phyloP scores from a whole-genome alignment of 2,329 filamentous ascomycete genomes.

The Madurella mycetomatis region DNA sequence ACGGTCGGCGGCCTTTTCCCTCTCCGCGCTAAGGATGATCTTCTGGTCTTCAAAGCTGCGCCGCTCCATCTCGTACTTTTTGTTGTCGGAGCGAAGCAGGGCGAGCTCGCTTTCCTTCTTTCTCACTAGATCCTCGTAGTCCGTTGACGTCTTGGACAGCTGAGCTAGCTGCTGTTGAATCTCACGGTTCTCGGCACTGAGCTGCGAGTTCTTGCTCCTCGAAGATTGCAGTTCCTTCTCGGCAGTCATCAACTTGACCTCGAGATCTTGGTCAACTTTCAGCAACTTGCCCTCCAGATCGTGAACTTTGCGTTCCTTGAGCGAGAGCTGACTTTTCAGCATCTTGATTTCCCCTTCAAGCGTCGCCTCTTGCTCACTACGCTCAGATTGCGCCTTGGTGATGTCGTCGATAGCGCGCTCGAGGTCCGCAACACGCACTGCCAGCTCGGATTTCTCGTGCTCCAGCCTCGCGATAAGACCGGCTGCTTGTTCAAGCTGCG shows the following conservation, averaged over 20 bases:
- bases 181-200: constrained; percentile 74
- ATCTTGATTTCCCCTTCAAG: constrained; percentile 83
- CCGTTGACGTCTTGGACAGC: constrained; percentile 84
- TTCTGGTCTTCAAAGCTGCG: constrained; percentile 76
- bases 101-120: constrained; percentile 91
- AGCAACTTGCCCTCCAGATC: constrained; percentile 83
- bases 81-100: constrained; percentile 78
- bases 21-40: constrained; percentile 64
- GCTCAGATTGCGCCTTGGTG: constrained; percentile 64
- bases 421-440: constrained; percentile 61
- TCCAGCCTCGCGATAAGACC: constrained; percentile 82
- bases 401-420: constrained; percentile 68
- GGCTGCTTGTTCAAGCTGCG: constrained; percentile 87
- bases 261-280: constrained; percentile 81
- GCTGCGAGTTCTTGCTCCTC: constrained; percentile 69
- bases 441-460: constrained; percentile 74
- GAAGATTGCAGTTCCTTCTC: constrained; percentile 74
- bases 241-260: constrained; percentile 73
- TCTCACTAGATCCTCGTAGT: constrained; percentile 89
- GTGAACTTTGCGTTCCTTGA: constrained; percentile 85
- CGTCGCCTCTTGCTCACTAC: constrained; percentile 69
- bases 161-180: constrained; percentile 82
- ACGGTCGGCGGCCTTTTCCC: constrained; percentile 70
- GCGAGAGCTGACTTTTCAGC: constrained; percentile 79
- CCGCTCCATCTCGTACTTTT: constrained; percentile 76